Base-by-base conservation (phyloP, 176 grass and related monocot species). In the Tillandsia fasciculata region DNA sequence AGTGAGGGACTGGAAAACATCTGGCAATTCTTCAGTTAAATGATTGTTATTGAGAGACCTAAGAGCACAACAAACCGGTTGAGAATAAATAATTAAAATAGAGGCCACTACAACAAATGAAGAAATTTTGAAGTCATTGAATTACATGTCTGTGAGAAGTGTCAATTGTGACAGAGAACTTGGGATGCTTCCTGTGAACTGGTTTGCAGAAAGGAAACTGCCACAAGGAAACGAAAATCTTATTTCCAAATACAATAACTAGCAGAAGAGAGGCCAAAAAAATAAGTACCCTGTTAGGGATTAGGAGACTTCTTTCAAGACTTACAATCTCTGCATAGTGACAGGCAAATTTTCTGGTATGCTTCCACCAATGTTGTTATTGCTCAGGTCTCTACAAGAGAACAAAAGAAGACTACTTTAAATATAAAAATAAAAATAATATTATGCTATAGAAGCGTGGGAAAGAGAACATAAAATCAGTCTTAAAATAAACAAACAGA, bases 351-450 rank as follows among this genome's bases (percentile, higher is more conserved):
- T 87, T 77, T 93, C 90, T 15, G 90, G 90, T 80, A 99, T 88
- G 63, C 74, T 87, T 68, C 95, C 95, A 26, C 90, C 95, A 76
- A 99, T 99, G 80, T 86, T 99, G 56, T 99, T 99, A 67, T 86
- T 90, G 74, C 95, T 99, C 65, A 99, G 80, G 73, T 99, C 95
- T 75, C 95, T 99, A 70, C 66, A 80, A 53, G 22, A 70, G 14
- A 53, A 29, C 8, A 67, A 42, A 56, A 76, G 14, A 0, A 76
- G 17, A 74, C 20, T 18, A 22, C 54, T 67, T 8, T 15, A 67
- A 59, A 59, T 59, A 20, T 59, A 59, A 20, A 59, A 67, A 48
- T 47, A 48, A 18, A 59, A 59, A 17, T 9, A 20, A 20, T 59
- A 59, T 12, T 56, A 59, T 59, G 9, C 3, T 59, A 18, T 17